phyloP scores from a whole-genome alignment of 2,329 filamentous ascomycete genomes.

The Berkeleyomyces rouxiae region DNA sequence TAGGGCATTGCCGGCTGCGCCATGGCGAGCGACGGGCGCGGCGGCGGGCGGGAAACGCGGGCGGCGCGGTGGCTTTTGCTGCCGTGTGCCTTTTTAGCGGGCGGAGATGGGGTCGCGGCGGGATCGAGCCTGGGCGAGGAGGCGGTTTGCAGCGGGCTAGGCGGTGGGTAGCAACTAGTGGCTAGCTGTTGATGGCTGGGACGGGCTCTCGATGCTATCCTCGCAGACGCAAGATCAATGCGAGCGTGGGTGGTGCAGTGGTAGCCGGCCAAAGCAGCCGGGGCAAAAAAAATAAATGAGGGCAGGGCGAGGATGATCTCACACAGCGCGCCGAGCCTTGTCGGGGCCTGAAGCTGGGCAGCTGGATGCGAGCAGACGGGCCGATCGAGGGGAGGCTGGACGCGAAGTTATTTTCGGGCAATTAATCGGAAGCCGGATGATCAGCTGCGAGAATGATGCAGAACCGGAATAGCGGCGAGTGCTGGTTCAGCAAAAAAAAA shows the following conservation, averaged over 20 bases:
- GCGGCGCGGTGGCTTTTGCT: neutral
- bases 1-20: constrained; percentile 25
- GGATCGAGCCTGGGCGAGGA: too few relatives aligned
- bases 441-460: neutral
- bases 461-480: neutral
- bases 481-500: neutral
- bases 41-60: neutral
- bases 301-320: neutral
- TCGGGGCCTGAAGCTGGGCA: neutral
- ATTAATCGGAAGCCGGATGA: too few relatives aligned
- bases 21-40: constrained; percentile 19
- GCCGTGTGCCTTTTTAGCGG: too few relatives aligned
- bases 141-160: too few relatives aligned
- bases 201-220: neutral
- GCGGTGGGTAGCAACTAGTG: too few relatives aligned
- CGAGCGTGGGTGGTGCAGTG: neutral
- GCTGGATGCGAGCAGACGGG: too few relatives aligned
- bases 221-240: neutral
- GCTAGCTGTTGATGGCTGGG: too few relatives aligned
- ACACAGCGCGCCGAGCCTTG: neutral
- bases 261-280: neutral
- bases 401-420: too few relatives aligned
- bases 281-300: neutral
- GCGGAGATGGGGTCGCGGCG: too few relatives aligned
- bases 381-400: too few relatives aligned